These are phyloP conservation scores for Brassica incana DNA, from an alignment of 345 rosid species.

Conservation along the genomic window DNA sequence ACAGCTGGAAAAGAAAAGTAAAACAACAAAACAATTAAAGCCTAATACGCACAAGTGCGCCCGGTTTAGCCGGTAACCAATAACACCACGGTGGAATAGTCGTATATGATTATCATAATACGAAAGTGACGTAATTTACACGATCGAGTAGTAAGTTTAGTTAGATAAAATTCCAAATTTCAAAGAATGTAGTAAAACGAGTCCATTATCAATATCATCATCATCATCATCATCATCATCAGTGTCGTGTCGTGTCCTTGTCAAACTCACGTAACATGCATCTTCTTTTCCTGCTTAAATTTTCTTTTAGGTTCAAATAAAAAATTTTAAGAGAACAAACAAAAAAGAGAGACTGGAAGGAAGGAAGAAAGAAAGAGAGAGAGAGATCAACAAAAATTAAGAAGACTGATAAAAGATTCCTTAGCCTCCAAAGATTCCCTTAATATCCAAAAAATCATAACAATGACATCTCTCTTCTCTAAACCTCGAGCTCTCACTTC, in stretches of 20 bases:
- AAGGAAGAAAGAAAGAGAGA: not conserved
- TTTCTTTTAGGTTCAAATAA: not conserved
- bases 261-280: not conserved
- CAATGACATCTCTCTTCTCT: slow-evolving; percentile 36
- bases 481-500: slow-evolving; percentile 35
- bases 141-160: slow-evolving; percentile 13
- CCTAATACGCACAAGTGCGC: not conserved
- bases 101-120: not conserved
- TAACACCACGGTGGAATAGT: not conserved
- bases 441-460: slow-evolving; percentile 18
- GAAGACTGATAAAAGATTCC: not conserved
- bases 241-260: slow-evolving; percentile 3
- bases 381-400: slow-evolving; percentile 10
- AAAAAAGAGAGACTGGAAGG: not conserved
- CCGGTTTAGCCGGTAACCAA: not conserved
- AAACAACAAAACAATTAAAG: not conserved
- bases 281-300: not conserved
- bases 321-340: not conserved
- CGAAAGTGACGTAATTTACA: slow-evolving; percentile 27
- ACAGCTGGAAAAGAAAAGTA: not conserved
- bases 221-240: slow-evolving; percentile 18
- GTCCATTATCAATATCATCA: slow-evolving; percentile 24
- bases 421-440: not conserved
- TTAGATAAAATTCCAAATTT: not conserved
- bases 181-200: slow-evolving; percentile 27